Evolutionary conservation across 2,329 filamentous ascomycete genomes (phyloP).

Genomic region (Penicillium aurantiogriseum): DNA sequence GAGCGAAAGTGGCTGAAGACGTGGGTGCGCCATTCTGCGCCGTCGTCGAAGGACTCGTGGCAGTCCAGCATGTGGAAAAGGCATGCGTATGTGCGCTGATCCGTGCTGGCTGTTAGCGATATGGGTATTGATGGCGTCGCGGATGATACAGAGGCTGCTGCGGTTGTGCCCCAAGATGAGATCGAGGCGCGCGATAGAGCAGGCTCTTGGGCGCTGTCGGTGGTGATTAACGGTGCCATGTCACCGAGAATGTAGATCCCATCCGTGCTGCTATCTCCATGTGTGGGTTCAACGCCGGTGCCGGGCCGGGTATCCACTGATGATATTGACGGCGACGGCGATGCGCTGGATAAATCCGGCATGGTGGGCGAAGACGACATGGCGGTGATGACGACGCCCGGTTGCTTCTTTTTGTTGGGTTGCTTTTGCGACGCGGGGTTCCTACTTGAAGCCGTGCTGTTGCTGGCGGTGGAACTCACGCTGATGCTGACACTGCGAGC

Average conservation of each 20-base stretch:
- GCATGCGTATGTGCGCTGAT: slow-evolving; percentile 33
- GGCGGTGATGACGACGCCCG: slow-evolving; percentile 10
- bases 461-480: slow-evolving; percentile 1
- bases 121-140: slow-evolving; percentile 4
- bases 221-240: slow-evolving; percentile 9
- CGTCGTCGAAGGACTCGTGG: slow-evolving; percentile 39
- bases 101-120: slow-evolving; percentile 1
- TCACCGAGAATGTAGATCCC: slow-evolving; percentile 24
- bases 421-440: slow-evolving; percentile 1
- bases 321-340: slow-evolving; percentile 29
- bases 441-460: slow-evolving; percentile 4
- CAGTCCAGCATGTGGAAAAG: slow-evolving; percentile 49
- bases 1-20: slow-evolving; percentile 47
- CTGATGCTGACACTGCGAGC: slow-evolving; percentile 2
- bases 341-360: slow-evolving; percentile 34
- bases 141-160: slow-evolving; percentile 9
- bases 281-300: slow-evolving; percentile 19
- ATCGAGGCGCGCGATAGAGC: slow-evolving; percentile 19
- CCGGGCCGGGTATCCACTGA: slow-evolving; percentile 33
- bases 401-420: slow-evolving; percentile 10
- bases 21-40: slow-evolving; percentile 44
- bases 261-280: slow-evolving; percentile 4
- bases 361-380: slow-evolving; percentile 24
- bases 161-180: slow-evolving; percentile 26
- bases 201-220: neutral